Conservation (phyloP, 257 asterid genomes). For the Rubia yunnanensis region DNA sequence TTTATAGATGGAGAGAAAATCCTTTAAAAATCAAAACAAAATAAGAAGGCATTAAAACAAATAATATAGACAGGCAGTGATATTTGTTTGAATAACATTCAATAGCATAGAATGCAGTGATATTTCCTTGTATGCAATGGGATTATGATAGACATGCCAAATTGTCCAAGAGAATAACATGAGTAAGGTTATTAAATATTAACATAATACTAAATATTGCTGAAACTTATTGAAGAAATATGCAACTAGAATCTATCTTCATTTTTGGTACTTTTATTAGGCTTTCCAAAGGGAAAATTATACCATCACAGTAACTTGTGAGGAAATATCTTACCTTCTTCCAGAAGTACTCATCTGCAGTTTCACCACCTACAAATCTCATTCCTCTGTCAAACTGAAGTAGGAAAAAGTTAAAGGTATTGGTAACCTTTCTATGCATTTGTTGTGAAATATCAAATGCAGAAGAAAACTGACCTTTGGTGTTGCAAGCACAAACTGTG, state of each 20-base stretch:
- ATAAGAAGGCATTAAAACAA: neutral
- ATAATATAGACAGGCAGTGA: neutral
- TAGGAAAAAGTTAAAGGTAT: neutral
- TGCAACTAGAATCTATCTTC: neutral
- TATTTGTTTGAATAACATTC: neutral
- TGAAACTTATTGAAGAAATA: neutral
- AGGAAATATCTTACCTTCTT: constrained; percentile 45
- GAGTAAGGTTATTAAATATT: neutral
- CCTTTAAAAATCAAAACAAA: constrained; percentile 28
- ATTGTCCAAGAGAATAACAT: neutral
- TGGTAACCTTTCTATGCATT: neutral
- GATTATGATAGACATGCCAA: neutral
- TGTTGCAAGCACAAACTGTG: constrained; percentile 50
- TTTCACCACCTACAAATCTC: constrained; percentile 85
- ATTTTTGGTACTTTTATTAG: neutral
- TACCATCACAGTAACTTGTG: neutral
- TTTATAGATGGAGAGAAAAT: constrained; percentile 60
- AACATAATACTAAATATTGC: neutral
- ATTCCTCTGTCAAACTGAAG: constrained; percentile 72
- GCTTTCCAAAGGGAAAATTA: neutral
- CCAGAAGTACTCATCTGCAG: constrained; percentile 94
- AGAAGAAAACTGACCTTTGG: constrained; percentile 40
- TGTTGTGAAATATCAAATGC: neutral
- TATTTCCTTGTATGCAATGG: neutral
- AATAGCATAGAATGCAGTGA: neutral